These are phyloP conservation scores for Cadophora sp. DNA, from an alignment of 2,329 filamentous ascomycete genomes.

Conservation along the genomic window DNA sequence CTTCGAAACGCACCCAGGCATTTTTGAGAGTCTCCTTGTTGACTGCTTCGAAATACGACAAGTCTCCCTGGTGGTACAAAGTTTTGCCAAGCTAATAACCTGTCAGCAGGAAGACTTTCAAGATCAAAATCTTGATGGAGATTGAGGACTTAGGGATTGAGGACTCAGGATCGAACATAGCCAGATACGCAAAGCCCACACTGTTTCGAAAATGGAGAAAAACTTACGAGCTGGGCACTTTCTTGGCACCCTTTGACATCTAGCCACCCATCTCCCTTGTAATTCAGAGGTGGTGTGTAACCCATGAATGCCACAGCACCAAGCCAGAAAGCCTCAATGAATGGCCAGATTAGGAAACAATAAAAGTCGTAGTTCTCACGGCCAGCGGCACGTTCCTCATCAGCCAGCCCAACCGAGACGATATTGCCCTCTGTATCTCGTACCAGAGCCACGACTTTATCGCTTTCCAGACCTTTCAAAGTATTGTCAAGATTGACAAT, in stretches of 20 bases:
- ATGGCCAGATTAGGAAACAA: conserved; percentile 98
- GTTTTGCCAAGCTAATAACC: conserved; percentile 82
- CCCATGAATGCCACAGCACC: conserved; percentile 88
- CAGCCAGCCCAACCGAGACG: conserved; percentile 74
- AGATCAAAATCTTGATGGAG: no score
- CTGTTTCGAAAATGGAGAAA: no score
- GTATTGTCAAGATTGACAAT: conserved; percentile 82
- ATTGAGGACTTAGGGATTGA: no score
- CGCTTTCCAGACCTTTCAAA: conserved; percentile 75
- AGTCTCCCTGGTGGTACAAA: conserved; percentile 94
- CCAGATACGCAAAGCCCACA: no score
- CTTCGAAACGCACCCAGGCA: conserved; percentile 84
- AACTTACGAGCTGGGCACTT: conserved; percentile 76
- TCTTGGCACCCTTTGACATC: conserved; percentile 79
- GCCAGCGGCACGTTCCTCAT: conserved; percentile 76
- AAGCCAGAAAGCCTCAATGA: conserved; percentile 94
- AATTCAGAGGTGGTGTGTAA: conserved; percentile 71
- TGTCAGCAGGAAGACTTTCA: conserved; percentile 28
- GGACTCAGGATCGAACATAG: no score
- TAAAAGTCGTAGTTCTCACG: conserved; percentile 98
- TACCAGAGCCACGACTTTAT: conserved; percentile 76
- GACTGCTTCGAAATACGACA: conserved; percentile 97
- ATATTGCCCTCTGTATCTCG: conserved; percentile 62
- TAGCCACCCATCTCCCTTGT: conserved; percentile 74
- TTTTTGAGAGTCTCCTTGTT: conserved; percentile 99